Base-by-base conservation (phyloP, 2,329 filamentous ascomycete genomes). In the Albifimbria verrucaria region DNA sequence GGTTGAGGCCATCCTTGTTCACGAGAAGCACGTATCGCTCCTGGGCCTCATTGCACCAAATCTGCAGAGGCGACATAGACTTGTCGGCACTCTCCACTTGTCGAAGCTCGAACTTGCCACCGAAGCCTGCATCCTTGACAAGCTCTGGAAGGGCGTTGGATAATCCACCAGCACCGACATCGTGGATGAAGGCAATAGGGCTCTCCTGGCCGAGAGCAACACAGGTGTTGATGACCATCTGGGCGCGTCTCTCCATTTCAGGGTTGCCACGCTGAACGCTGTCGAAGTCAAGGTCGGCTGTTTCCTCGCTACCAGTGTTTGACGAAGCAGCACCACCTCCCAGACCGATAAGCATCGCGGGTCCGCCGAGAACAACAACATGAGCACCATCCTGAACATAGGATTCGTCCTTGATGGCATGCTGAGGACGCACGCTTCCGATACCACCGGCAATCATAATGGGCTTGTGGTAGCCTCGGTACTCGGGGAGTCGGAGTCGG, bases 371-470 rank as follows among this genome's bases (percentile, higher is more conserved):
- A 21, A 97, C 93, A 59, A 99, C 88, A 45, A 96, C 82, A 67
- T 93, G 90, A 18, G 92, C 92, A n/a, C 92, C 93, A 49, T 92
- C 83, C 50, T 87, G 86, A 18, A 99, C 94, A 57, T 90, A 79
- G 12, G 82, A 79, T 9, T 87, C 83, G 57, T 89, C 82, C 74
- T 99, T 99, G 54, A 97, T 79, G 3, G 94, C 93, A 66, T 96
- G 90, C 63, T 93, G 87, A 15, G 94, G 93, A 53, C 94, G 79
- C 25, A 97, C 93, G 6, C 90, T 96, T 48, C 94, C 94, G 32
- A 97, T 85, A 67, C 94, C 94, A 66, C 94, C 94, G 57, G 94
- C 94, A 73, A 99, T 91, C 90, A 97, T 96, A 70, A 96, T 97
- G 10, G 94, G 94, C 76, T 99, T 99, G 74, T 97, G 94, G 69